phyloP scores from a whole-genome alignment of 2,329 filamentous ascomycete species.

The Aspergillus pseudoterreus region DNA sequence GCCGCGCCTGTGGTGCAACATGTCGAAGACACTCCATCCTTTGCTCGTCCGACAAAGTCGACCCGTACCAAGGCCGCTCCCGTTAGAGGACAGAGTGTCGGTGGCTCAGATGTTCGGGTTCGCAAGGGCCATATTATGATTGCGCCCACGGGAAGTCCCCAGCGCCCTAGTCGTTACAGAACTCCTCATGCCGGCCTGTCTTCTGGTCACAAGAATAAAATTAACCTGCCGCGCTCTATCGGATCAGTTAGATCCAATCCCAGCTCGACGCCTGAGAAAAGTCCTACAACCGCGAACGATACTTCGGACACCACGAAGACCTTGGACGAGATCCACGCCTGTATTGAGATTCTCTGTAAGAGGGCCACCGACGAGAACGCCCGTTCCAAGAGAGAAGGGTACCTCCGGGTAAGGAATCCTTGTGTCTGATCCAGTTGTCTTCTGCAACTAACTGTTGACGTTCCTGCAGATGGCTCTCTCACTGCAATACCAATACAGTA shows the following conservation, averaged over 20 bases:
- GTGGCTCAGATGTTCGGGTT: slow-evolving; percentile 1
- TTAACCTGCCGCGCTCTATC: background rate
- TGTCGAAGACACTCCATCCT: slow-evolving; percentile 11
- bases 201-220: background rate
- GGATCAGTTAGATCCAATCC: background rate
- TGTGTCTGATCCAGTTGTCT: background rate
- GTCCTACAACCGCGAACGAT: background rate
- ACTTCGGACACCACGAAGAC: background rate
- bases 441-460: background rate
- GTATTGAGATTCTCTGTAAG: slow-evolving; percentile 11
- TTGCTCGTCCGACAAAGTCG: slow-evolving; percentile 16
- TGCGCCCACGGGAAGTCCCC: slow-evolving; percentile 17
- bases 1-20: background rate
- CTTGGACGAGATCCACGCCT: slow-evolving; percentile 3
- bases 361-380: slow-evolving; percentile 8
- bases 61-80: slow-evolving; percentile 13
- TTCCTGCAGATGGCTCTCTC: slow-evolving; percentile 12
- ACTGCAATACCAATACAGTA: slow-evolving; percentile 14
- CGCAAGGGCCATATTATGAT: slow-evolving; percentile 9
- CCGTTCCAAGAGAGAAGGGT: slow-evolving; percentile 10
- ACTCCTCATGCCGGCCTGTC: background rate
- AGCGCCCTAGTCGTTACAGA: slow-evolving; percentile 3
- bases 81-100: background rate
- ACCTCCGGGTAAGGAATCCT: slow-evolving; percentile 13
- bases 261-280: background rate